These are phyloP conservation scores for Rhodotorula babjevae DNA, from an alignment of 768 basidiomycete genomes.

Conservation along the genomic window DNA sequence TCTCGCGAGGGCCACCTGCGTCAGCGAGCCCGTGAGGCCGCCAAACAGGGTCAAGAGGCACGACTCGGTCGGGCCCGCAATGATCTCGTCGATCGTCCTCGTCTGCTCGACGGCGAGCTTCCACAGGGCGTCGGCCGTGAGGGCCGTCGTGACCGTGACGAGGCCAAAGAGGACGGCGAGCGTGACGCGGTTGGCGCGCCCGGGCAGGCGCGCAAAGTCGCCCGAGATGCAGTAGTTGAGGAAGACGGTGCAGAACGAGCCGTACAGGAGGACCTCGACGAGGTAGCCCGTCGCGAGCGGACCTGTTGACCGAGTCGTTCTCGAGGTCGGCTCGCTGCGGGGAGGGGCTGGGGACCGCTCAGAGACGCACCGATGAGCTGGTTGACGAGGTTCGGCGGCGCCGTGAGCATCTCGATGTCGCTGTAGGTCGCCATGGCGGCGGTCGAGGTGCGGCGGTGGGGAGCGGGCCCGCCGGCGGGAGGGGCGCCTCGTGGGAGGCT, in stretches of 20 bases:
- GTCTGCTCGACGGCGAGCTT: background rate
- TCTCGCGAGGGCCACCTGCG: background rate
- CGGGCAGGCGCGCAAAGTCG: background rate
- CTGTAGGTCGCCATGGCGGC: too few relatives aligned
- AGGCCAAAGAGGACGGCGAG: background rate
- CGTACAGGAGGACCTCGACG: conserved; percentile 8
- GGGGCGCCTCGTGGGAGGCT: too few relatives aligned
- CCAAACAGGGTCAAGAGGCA: background rate
- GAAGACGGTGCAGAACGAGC: background rate
- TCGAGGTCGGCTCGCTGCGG: too few relatives aligned
- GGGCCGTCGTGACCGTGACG: background rate
- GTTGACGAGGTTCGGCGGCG: too few relatives aligned
- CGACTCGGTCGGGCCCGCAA: background rate
- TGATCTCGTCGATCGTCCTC: background rate
- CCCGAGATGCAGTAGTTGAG: background rate
- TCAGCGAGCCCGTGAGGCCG: background rate
- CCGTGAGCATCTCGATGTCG: too few relatives aligned
- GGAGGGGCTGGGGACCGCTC: too few relatives aligned
- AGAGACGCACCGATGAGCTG: too few relatives aligned
- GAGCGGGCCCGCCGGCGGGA: too few relatives aligned
- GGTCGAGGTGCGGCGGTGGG: too few relatives aligned
- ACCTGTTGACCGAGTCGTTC: background rate
- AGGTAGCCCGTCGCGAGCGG: background rate
- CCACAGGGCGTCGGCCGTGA: conserved; percentile 7
- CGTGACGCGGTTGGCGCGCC: background rate